Evolutionary conservation across 2,329 filamentous ascomycete species (phyloP), one percentile per base, ranked within the genome.

Genomic region (Diplodia scrobiculata): DNA sequence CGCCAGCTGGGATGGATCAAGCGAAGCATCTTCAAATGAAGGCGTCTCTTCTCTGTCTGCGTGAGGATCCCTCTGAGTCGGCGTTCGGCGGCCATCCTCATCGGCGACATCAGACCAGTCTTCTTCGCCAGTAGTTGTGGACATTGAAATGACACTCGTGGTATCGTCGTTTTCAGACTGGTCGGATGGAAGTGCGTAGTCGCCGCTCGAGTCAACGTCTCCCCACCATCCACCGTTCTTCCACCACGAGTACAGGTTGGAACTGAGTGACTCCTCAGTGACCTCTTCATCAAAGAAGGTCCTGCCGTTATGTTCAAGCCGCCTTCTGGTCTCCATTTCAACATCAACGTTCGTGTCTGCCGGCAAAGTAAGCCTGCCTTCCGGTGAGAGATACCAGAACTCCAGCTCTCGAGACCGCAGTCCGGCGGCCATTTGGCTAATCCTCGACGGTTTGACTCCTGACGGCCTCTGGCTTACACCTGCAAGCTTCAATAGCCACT

Each of bases 181-280:
- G n/a, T 52, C 55, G 11, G 81, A 76, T 1, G 76, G 72, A 0
- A 88, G 88, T 36, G 82, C 76, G 75, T 93, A 98, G 68, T 94
- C 90, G 32, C 90, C 91, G 72, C 91, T 97, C 5, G 83, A 83
- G 74, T 98, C 94, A 36, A 88, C 83, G 17, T 89, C 88, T 1
- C 94, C 93, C 88, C 92, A 97, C 80, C 91, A 91, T 7, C 91
- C 92, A 21, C 91, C 92, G 64, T 84, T 82, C 63, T 90, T 87
- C 90, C 92, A 98, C 86, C 93, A 95, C 34, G 83, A 82, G 75
- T 97, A 98, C 1, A 97, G 80, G 67, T 87, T 88, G 1, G 84
- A 83, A 69, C 94, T 89, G 2, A 97, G 81, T 47, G 86, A 85
- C 32, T 85, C 84, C 71, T 95, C 90, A 48, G 87, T 80, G 6